phyloP scores from a whole-genome alignment of 2,329 filamentous ascomycete species.

The Zopfia rhizophila region DNA sequence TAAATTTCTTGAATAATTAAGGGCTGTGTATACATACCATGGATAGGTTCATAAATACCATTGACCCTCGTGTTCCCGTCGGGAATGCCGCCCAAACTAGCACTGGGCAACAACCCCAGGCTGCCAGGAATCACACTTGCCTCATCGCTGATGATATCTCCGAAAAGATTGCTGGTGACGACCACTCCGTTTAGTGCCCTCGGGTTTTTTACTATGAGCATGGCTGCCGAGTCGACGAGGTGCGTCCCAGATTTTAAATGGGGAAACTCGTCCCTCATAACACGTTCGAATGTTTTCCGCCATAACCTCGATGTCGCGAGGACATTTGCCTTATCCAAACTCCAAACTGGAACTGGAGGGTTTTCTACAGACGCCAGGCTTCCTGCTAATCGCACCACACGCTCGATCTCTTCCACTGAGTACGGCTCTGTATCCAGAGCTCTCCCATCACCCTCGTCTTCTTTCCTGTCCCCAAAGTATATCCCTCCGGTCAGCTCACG shows the following conservation, averaged over 20 bases:
- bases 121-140: conserved; percentile 93
- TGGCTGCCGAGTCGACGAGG: conserved; percentile 94
- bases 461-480: conserved; percentile 92
- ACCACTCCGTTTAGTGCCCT: conserved; percentile 87
- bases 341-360: conserved; percentile 83
- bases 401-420: conserved; percentile 84
- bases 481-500: conserved; percentile 92
- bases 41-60: conserved; percentile 97
- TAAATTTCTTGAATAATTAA: background rate
- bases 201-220: conserved; percentile 97
- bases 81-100: conserved; percentile 85
- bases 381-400: conserved; percentile 83
- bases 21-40: conserved; percentile 68
- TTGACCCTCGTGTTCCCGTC: conserved; percentile 87
- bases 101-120: conserved; percentile 87
- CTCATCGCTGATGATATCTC: conserved; percentile 96
- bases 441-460: conserved; percentile 77
- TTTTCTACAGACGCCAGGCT: conserved; percentile 80
- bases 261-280: conserved; percentile 89
- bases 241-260: conserved; percentile 86
- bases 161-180: conserved; percentile 93
- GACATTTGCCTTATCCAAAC: conserved; percentile 96
- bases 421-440: conserved; percentile 91
- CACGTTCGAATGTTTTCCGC: conserved; percentile 85
- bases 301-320: conserved; percentile 89